Evolutionary conservation across 2,329 filamentous ascomycete species (phyloP), one percentile per base, ranked within the genome.

Genomic region (Colletotrichum sp.): DNA sequence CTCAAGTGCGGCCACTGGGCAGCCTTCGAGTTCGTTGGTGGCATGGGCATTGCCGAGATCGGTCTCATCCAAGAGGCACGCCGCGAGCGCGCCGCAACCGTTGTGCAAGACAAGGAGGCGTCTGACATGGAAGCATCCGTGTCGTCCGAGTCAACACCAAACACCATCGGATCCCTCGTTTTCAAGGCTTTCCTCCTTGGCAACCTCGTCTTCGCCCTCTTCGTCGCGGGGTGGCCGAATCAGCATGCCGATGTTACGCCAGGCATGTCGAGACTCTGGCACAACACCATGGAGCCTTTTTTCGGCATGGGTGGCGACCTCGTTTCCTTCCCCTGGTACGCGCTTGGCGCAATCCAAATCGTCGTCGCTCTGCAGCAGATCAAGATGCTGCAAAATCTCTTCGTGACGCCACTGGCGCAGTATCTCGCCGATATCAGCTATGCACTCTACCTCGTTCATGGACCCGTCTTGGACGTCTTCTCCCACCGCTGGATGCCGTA

Each of bases 381-480:
- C 57, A 34, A 74, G 62, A 44, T 44, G n/a, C 52, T 78, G 36
- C 85, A 81, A 36, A 75, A 78, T 15, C 77, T 88, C 32, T 89
- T 91, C 79, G 88, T 88, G 70, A 85, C 84, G 4, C 80, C 83
- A 0, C 77, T 89, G 15, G 87, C 89, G 15, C 90, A 90, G 78
- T 92, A 92, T 80, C 87, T 90, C 24, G 91, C 88, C 15, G 86
- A 87, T 30, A 89, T 92, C 76, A 91, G 89, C 72, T 92, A 89
- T 77, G 88, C 90, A 5, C 84, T 92, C 5, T 92, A 92, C 78
- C 84, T 92, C 8, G 87, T 89, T n/a, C 90, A 92, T 78, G 90
- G 90, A 0, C 86, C 87, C 6, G 84, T 89, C 15, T 80, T 91
- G 10, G 86, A 84, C 16, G 77, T 86, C 62, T 79, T 86, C 77